Evolutionary conservation across 208 protist genomes (phyloP), one percentile per base, ranked within the genome.

Genomic region (Leishmania aethiopica): DNA sequence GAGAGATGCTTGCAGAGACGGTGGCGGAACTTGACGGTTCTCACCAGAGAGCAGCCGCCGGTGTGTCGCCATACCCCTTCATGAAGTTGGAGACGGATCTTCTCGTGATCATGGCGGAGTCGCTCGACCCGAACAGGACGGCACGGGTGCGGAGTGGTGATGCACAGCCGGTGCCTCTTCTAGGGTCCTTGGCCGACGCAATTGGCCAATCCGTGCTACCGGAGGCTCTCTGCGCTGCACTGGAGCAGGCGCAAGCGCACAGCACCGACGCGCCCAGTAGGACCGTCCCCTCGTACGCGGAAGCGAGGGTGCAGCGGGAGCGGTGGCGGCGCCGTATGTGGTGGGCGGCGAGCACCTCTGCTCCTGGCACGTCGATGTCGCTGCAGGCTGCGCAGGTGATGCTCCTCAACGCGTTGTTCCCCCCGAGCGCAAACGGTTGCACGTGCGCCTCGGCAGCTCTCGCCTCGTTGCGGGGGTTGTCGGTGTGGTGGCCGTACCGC

Each of bases 261-360:
- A 13, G 15, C 4, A 28, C n/a, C 40, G 28, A 17, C 69, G 40
- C 40, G 11, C 42, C 19, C 19, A 73, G 40, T 32, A 11, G 8
- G 25, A 32, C 40, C 2, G 1, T 66, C 37, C n/a, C 5, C 53
- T 42, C 55, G 35, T 42, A 7, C 11, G 55, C 74, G 25, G 35
- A 37, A 37, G 25, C 35, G 32, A 1, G 7, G 22, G 10, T 13
- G 57, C 55, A 47, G 74, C 74, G 51, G 37, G 40, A 35, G 37
- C 77, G 51, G 13, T 73, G 64, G 60, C 77, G 77, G 45, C 47
- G 32, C 45, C n/a, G 77, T 45, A 11, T 75, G 67, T 81, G 77
- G 69, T 73, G 69, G 69, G 11, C 69, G 40, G 69, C 37, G 42
- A 45, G 40, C 7, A 15, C 69, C 42, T 45, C 69, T 73, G 69